These are phyloP conservation scores for Radiomyces spectabilis DNA, from an alignment of 192 early-diverging fungal genomes.

Conservation along the genomic window DNA sequence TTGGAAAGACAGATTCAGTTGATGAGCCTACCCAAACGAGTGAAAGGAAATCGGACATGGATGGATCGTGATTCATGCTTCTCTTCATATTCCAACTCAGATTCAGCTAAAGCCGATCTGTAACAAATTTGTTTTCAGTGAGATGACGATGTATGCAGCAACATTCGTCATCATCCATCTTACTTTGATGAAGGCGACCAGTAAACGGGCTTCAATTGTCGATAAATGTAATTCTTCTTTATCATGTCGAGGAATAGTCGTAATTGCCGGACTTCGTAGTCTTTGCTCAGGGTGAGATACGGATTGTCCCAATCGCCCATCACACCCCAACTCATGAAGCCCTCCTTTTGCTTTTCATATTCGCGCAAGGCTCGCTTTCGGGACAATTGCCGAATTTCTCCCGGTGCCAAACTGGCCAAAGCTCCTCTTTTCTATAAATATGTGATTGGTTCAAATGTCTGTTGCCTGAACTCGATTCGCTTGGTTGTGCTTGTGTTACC, in stretches of 20 bases:
- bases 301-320: conserved; percentile 71
- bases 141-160: not conserved
- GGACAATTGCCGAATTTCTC: conserved; percentile 46
- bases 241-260: conserved; percentile 68
- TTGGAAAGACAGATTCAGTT: not conserved
- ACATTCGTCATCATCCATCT: not conserved
- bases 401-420: conserved; percentile 21
- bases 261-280: conserved; percentile 68
- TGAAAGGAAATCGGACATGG: conserved; percentile 60
- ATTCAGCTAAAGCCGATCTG: conserved; percentile 71
- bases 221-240: conserved; percentile 60
- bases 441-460: not conserved
- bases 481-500: conserved; percentile 5
- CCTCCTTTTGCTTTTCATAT: conserved; percentile 47
- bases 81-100: conserved; percentile 74
- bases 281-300: conserved; percentile 63
- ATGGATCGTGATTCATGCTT: conserved; percentile 63
- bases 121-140: no score
- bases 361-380: conserved; percentile 52
- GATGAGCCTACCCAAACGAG: conserved; percentile 29
- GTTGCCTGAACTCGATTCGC: not conserved
- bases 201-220: conserved; percentile 74
- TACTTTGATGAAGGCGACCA: conserved; percentile 76
- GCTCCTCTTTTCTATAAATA: conserved; percentile 3
- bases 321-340: conserved; percentile 59